Percentiles rank a stretch among this genome's conserved stretches.
phyloP scores from a whole-genome alignment of 441 rosid genomes.

The Kokia cookei region DNA sequence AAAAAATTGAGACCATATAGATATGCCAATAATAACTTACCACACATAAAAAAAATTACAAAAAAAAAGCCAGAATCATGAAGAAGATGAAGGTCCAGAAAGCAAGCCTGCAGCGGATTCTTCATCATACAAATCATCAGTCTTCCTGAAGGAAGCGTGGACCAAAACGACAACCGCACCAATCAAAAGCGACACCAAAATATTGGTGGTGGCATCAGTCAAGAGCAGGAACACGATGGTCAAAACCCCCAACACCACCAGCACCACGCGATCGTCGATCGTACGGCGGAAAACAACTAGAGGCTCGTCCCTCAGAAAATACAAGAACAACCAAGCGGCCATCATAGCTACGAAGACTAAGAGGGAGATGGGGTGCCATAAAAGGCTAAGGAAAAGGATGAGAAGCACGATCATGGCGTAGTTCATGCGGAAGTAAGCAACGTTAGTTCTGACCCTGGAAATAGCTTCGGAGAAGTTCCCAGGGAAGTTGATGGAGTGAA shows the following conservation, averaged over 20 bases:
- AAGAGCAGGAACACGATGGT: slow-evolving; percentile 40
- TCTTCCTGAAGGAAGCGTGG: slow-evolving; percentile 54
- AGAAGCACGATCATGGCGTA: slow-evolving; percentile 44
- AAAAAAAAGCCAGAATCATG: slow-evolving; percentile 6
- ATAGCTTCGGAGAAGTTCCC: slow-evolving; percentile 22
- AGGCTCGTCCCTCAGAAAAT: slow-evolving; percentile 62
- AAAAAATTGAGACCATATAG: not conserved
- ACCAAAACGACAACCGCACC: slow-evolving; percentile 43
- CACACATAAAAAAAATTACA: not conserved
- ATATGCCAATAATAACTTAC: not conserved
- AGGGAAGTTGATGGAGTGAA: slow-evolving; percentile 36
- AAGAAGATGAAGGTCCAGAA: slow-evolving; percentile 26
- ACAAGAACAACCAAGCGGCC: slow-evolving; percentile 49
- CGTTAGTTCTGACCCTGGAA: slow-evolving; percentile 32
- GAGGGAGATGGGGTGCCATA: slow-evolving; percentile 52
- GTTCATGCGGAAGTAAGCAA: slow-evolving; percentile 44
- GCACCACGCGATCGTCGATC: slow-evolving; percentile 41
- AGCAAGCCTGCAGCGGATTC: slow-evolving; percentile 29
- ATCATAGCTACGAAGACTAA: slow-evolving; percentile 48
- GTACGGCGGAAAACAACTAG: slow-evolving; percentile 30
- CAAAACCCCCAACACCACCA: slow-evolving; percentile 30
- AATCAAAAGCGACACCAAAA: slow-evolving; percentile 34
- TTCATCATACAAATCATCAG: slow-evolving; percentile 50
- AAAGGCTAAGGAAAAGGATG: slow-evolving; percentile 42
- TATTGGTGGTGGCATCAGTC: slow-evolving; percentile 41